Percentiles rank a stretch among this genome's conserved stretches.
phyloP scores from a whole-genome alignment of 2,329 filamentous ascomycete genomes.

The Trichoderma oligosporum region DNA sequence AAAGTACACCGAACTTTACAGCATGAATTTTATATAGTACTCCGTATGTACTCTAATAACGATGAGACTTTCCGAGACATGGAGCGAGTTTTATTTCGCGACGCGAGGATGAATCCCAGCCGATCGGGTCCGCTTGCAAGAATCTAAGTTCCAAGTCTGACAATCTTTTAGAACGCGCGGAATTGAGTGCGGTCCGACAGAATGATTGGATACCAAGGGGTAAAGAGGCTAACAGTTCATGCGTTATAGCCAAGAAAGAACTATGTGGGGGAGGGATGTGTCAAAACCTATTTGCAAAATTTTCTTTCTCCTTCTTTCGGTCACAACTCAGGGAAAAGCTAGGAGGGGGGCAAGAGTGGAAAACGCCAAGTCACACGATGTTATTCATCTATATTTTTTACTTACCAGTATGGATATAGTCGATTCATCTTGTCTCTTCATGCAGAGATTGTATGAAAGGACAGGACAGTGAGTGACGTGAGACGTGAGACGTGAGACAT shows the following conservation, averaged over 20 bases:
- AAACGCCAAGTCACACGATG: no score
- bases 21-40: neutral
- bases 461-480: no score
- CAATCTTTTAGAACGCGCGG: neutral
- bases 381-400: neutral
- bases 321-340: no score
- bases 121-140: slow-evolving; percentile 11
- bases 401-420: no score
- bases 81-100: neutral
- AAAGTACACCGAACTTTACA: neutral
- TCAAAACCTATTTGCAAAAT: neutral
- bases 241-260: neutral
- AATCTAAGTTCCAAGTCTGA: neutral
- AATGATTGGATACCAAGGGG: slow-evolving; percentile 8
- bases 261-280: slow-evolving; percentile 9
- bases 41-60: neutral
- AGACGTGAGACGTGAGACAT: neutral
- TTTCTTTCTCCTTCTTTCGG: neutral
- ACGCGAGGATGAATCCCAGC: slow-evolving; percentile 16
- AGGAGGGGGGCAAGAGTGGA: no score
- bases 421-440: neutral
- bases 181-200: slow-evolving; percentile 9
- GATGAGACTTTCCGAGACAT: neutral
- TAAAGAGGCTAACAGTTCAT: neutral
- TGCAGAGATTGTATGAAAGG: neutral